A percentile compares a stretch with the other conserved stretches of the same genome.
These are phyloP conservation scores for Ocimum tenuiflorum DNA, from an alignment of 257 asterid species.

Conservation along the genomic window DNA sequence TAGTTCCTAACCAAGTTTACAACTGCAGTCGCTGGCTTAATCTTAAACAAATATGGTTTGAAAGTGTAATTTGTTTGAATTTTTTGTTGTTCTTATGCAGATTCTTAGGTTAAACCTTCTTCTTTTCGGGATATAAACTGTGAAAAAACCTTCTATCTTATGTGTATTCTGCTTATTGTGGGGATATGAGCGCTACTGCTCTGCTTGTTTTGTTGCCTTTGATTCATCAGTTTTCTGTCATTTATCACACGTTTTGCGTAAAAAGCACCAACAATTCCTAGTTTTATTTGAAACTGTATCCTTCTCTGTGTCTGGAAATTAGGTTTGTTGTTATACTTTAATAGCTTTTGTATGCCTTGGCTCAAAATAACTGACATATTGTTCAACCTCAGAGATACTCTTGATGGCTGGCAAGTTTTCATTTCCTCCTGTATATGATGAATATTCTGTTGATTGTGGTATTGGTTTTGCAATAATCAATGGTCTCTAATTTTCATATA, in stretches of 20 bases:
- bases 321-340: background rate
- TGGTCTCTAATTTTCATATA: background rate
- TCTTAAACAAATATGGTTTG: too few relatives aligned
- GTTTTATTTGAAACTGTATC: background rate
- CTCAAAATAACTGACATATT: background rate
- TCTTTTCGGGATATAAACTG: background rate
- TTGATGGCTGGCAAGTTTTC: background rate
- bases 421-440: background rate
- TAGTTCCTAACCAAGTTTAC: background rate
- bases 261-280: background rate
- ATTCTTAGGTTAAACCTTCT: background rate
- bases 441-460: background rate
- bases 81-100: background rate
- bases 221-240: background rate
- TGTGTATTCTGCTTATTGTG: background rate
- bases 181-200: background rate
- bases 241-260: background rate
- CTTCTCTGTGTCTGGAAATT: background rate
- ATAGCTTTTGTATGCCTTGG: background rate
- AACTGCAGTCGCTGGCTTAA: background rate
- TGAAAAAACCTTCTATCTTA: background rate
- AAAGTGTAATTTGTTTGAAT: background rate
- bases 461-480: background rate
- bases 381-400: background rate
- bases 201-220: background rate